Base-by-base conservation (phyloP, 2,329 filamentous ascomycete genomes). In the Fusarium ramigenum region DNA sequence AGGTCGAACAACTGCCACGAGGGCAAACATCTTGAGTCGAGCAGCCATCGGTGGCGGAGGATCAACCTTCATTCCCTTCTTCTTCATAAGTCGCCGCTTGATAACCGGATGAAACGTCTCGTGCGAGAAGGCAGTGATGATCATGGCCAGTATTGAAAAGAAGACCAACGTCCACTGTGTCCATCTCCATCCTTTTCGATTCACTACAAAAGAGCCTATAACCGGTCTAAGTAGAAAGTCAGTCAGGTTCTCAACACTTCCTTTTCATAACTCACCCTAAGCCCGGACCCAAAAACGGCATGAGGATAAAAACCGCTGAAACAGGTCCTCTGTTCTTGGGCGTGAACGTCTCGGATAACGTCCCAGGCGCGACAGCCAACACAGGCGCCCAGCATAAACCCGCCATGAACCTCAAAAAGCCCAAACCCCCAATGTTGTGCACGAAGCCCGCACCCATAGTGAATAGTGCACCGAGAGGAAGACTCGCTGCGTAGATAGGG, bases 21-120 rank as follows among this genome's bases (percentile, higher is more conserved):
- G 80, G 7, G 85, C 67, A 64, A 87, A 86, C 3, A 69, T 23
- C 25, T 71, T 74, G 32, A 83, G 49, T 7, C 75, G 79, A 12
- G 74, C 57, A 1, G 52, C 14, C 7, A 80, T 19, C 0, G 83
- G 78, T 0, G 79, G 76, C 1, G 58, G 56, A 0, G 73, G 70
- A 2, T 79, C 77, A 1, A 80, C 32, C 1, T 78, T 43, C 9
- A 81, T 61, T 3, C 82, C 81, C 14, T 82, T 79, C 60, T 82
- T 73, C 70, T 82, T 82, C 42, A 81, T 79, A 0, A 83, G 78
- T 2, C 82, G 80, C 3, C 81, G 80, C 53, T 83, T 81, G 15
- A 87, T 78, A 4, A 89, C 79, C 2, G 89, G 85, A 63, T 90
- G 87, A 76, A 88, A 90, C 0, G 89, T 90, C 75, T 92, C 90